Conservation (phyloP, 192 early-diverging fungal species). For the Coemansia sp. region DNA sequence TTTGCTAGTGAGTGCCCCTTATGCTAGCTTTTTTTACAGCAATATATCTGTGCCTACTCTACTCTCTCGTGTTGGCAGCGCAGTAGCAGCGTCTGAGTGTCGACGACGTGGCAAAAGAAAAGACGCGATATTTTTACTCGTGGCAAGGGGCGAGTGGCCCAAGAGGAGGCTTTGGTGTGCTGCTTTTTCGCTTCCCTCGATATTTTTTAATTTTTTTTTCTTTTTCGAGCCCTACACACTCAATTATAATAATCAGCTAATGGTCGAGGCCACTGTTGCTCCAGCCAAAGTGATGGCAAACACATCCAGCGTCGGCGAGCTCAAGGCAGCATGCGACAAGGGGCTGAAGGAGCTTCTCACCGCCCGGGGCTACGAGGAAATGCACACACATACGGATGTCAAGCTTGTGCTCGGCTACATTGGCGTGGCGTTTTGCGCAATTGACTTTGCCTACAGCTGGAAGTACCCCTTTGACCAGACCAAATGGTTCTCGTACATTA, state of each 20-base stretch:
- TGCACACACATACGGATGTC: conserved; percentile 77
- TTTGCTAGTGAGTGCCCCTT: conserved; percentile 1
- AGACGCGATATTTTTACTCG: not conserved
- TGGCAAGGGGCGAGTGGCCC: not conserved
- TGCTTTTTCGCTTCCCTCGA: not conserved
- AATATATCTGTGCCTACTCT: not conserved
- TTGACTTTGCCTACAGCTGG: conserved; percentile 67
- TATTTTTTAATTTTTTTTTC: not conserved
- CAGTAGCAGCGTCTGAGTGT: not conserved
- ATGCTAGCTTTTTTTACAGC: not conserved
- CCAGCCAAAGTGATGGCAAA: conserved; percentile 40
- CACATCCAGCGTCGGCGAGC: conserved; percentile 52
- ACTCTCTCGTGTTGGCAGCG: not conserved
- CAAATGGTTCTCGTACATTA: conserved; percentile 60
- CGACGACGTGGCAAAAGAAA: not conserved
- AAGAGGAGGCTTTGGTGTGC: not conserved
- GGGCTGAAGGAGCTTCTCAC: conserved; percentile 54
- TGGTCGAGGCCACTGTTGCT: not conserved
- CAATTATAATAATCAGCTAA: not conserved
- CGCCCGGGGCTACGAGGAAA: conserved; percentile 61
- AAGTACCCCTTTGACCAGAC: conserved; percentile 64
- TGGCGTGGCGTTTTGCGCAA: conserved; percentile 69
- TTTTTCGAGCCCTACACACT: not conserved
- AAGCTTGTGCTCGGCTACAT: conserved; percentile 81
- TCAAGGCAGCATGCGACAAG: conserved; percentile 67